These are phyloP conservation scores for Spirogloea muscicola DNA, from an alignment of 139 green algal species.

Conservation along the genomic window DNA sequence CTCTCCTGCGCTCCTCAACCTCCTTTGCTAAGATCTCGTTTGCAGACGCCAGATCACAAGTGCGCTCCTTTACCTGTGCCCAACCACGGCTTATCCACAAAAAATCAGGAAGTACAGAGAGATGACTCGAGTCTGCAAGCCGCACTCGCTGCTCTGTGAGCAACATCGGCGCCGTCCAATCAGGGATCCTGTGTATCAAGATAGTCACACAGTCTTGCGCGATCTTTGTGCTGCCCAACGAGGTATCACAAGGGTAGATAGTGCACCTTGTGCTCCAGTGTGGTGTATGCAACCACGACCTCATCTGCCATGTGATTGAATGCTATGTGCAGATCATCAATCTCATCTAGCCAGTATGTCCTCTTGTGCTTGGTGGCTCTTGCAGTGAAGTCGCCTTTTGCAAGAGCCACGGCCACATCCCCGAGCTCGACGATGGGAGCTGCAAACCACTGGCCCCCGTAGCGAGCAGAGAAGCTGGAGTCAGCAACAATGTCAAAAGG, in stretches of 20 bases:
- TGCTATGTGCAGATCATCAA: slow-evolving; percentile 3
- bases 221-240: no score
- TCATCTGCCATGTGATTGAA: slow-evolving; percentile 41
- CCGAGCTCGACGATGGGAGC: slow-evolving; percentile 11
- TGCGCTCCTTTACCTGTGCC: slow-evolving; percentile 24
- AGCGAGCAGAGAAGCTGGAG: no score
- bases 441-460: slow-evolving; percentile 11
- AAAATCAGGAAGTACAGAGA: no score
- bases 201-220: no score
- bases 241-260: no score
- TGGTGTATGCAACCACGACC: slow-evolving; percentile 11
- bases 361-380: neutral
- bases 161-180: no score
- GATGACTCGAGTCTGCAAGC: no score
- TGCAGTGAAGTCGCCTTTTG: slow-evolving; percentile 7
- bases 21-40: slow-evolving; percentile 16
- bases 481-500: no score
- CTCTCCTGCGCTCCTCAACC: slow-evolving; percentile 28
- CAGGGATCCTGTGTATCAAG: no score
- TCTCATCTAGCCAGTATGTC: slow-evolving; percentile 12
- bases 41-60: slow-evolving; percentile 7
- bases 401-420: slow-evolving; percentile 5
- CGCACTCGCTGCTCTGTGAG: no score
- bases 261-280: slow-evolving; percentile 24
- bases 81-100: neutral